Conservation (phyloP, 345 rosid genomes). For the Populus simonii region DNA sequence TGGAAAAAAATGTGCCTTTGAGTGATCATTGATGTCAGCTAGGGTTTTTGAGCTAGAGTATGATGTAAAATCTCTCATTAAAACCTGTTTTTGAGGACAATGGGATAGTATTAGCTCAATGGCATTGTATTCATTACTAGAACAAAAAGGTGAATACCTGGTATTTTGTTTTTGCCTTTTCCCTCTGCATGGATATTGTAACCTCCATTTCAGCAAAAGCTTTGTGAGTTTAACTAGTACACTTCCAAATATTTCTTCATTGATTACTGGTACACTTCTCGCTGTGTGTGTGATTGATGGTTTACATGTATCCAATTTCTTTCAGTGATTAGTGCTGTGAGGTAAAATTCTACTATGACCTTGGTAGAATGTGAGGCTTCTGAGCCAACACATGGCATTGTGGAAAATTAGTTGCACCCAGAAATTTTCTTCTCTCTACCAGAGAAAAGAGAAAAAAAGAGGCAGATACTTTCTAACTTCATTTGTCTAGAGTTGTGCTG, state of each 20-base stretch:
- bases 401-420: not conserved
- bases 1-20: not conserved
- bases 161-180: not conserved
- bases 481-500: not conserved
- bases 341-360: not conserved
- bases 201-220: not conserved
- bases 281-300: not conserved
- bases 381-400: not conserved
- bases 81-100: not conserved
- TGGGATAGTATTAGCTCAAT: not conserved
- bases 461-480: not conserved
- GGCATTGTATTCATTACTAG: not conserved
- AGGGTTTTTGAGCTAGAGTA: not conserved
- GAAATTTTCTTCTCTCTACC: not conserved
- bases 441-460: not conserved
- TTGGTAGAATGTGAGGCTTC: not conserved
- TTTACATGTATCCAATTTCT: not conserved
- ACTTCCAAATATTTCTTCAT: not conserved
- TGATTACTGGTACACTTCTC: not conserved
- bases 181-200: not conserved
- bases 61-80: not conserved
- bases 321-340: constrained; percentile 4
- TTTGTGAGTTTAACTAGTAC: not conserved
- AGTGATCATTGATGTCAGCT: not conserved
- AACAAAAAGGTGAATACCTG: not conserved